A percentile compares a stretch with the other conserved stretches of the same genome.
Evolutionary conservation across 176 grass and related monocot species (phyloP).

Genomic region (Thalia dealbata): DNA sequence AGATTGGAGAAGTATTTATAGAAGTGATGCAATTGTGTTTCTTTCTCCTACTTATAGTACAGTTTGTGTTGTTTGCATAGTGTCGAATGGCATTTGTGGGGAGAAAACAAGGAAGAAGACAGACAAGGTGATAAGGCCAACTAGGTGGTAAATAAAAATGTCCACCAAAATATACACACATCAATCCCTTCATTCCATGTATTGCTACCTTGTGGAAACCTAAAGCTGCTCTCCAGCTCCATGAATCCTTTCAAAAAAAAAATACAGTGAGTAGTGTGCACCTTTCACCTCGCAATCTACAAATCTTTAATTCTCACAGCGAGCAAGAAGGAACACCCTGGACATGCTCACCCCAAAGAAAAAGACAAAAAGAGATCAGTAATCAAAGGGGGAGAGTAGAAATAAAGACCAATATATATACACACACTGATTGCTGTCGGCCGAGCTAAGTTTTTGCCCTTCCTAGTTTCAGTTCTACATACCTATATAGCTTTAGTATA

Average conservation of each 20-base stretch:
- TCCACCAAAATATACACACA: not conserved
- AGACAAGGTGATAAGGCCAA: not conserved
- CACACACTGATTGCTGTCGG: too few species aligned
- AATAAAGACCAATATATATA: not conserved
- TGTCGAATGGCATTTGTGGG: too few species aligned
- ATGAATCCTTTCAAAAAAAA: too few species aligned
- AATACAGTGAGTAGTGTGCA: constrained; percentile 17
- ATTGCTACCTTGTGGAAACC: not conserved
- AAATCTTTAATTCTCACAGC: not conserved
- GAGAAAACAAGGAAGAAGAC: too few species aligned
- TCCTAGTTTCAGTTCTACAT: too few species aligned
- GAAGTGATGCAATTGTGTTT: too few species aligned
- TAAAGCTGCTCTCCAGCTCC: not conserved
- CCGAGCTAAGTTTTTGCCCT: too few species aligned
- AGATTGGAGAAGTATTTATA: too few species aligned
- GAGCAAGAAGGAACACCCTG: not conserved
- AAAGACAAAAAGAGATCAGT: constrained; percentile 38
- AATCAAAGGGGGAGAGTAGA: constrained; percentile 1
- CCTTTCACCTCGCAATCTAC: constrained; percentile 6
- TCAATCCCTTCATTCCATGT: not conserved
- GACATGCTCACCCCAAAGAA: constrained; percentile 18
- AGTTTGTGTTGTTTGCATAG: too few species aligned
- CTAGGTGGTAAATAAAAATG: not conserved
- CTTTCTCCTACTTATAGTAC: too few species aligned
- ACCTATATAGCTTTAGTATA: too few species aligned